A percentile compares a stretch with the other conserved stretches of the same genome.
These are phyloP conservation scores for Plasmodium adleri DNA, from an alignment of 169 alveolate genomes.

Conservation along the genomic window DNA sequence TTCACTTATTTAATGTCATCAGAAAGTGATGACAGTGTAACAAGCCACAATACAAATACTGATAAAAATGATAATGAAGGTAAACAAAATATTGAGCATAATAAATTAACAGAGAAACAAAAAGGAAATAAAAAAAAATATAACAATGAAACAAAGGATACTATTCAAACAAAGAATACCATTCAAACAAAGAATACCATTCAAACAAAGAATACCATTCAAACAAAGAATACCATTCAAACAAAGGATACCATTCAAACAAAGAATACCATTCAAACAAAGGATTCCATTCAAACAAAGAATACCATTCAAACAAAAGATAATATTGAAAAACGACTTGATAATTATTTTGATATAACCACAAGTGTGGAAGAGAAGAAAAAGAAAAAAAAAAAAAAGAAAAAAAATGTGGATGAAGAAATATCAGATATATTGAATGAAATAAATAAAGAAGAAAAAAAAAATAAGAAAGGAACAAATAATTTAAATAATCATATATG, in stretches of 20 bases:
- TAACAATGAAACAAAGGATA: not conserved
- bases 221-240: too few relatives aligned
- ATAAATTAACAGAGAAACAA: not conserved
- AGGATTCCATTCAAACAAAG: too few relatives aligned
- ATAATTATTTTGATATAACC: not conserved
- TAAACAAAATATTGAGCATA: not conserved
- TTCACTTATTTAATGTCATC: constrained; percentile 31
- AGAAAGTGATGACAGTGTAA: constrained; percentile 3
- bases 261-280: too few relatives aligned
- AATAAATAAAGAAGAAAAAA: not conserved
- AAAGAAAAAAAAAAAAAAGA: constrained; percentile 12
- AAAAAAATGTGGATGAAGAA: constrained; percentile 26
- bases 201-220: too few relatives aligned
- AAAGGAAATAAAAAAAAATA: not conserved
- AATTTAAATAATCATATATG: not conserved
- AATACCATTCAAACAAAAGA: not conserved
- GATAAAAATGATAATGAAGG: not conserved
- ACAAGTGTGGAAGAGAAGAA: not conserved
- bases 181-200: not conserved
- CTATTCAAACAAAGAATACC: not conserved
- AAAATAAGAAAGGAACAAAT: not conserved
- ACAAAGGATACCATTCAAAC: too few relatives aligned
- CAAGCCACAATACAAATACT: not conserved
- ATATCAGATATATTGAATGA: constrained; percentile 14
- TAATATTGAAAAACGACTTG: not conserved